Evolutionary conservation across 1,284 basidiomycete species (phyloP).

Genomic region (Rhizoctonia solani): DNA sequence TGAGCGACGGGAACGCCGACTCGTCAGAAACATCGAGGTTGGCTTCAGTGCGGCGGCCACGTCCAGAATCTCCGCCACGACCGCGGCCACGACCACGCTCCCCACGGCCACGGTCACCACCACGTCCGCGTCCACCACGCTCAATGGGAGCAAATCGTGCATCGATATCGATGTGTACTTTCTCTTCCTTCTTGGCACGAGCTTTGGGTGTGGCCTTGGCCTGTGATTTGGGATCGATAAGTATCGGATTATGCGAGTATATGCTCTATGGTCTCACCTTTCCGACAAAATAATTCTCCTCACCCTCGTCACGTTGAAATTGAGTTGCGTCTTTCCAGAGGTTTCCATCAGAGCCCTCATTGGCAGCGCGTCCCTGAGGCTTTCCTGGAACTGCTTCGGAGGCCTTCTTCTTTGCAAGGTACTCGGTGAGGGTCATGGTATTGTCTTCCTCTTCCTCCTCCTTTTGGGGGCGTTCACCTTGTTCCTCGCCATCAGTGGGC

Average conservation of each 20-base stretch:
- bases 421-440: constrained; percentile 85
- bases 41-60: constrained; percentile 23
- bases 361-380: constrained; percentile 70
- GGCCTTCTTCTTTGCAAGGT: constrained; percentile 71
- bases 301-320: constrained; percentile 56
- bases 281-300: constrained; percentile 37
- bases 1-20: constrained; percentile 37
- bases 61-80: constrained; percentile 46
- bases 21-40: constrained; percentile 36
- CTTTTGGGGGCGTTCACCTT: constrained; percentile 54
- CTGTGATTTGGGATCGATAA: constrained; percentile 12
- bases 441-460: constrained; percentile 90
- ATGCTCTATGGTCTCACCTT: constrained; percentile 30
- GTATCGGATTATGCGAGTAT: neutral
- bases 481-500: constrained; percentile 43
- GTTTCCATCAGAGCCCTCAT: constrained; percentile 71
- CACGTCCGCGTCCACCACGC: constrained; percentile 35
- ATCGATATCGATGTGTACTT: constrained; percentile 36
- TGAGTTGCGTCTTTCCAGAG: constrained; percentile 68
- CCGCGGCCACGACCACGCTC: constrained; percentile 47
- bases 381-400: constrained; percentile 57
- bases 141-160: constrained; percentile 32
- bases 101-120: constrained; percentile 42
- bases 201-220: constrained; percentile 35
- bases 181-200: constrained; percentile 38